Percentiles rank a stretch among this genome's conserved stretches.
These are phyloP conservation scores for Laburnicola sp. DNA, from an alignment of 2,329 filamentous ascomycete genomes.

Conservation along the genomic window DNA sequence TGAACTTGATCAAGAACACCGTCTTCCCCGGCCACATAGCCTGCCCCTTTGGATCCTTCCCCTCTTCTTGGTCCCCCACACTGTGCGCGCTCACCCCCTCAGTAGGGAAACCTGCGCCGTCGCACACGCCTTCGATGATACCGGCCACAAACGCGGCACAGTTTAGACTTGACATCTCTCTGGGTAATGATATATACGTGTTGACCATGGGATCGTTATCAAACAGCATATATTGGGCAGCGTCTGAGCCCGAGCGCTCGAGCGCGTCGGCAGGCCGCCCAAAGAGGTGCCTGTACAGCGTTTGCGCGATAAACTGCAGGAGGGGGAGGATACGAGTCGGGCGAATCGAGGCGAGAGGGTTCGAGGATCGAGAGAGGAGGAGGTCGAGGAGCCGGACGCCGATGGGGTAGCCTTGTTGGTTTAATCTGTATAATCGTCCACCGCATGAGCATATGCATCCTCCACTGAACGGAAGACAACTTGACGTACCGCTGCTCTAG, in stretches of 20 bases:
- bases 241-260: constrained; percentile 82
- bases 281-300: constrained; percentile 91
- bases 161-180: constrained; percentile 95
- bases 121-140: constrained; percentile 92
- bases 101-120: constrained; percentile 86
- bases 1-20: constrained; percentile 92
- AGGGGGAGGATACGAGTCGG: constrained; percentile 88
- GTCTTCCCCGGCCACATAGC: constrained; percentile 93
- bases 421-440: constrained; percentile 72
- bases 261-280: constrained; percentile 86
- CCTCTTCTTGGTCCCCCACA: constrained; percentile 55
- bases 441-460: no score
- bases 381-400: constrained; percentile 94
- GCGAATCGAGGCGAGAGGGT: constrained; percentile 57
- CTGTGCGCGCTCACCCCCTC: constrained; percentile 83
- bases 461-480: background rate
- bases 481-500: constrained; percentile 77
- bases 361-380: constrained; percentile 70
- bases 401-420: constrained; percentile 88
- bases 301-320: constrained; percentile 92
- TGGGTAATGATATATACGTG: constrained; percentile 87
- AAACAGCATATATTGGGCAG: constrained; percentile 98
- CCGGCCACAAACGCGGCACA: constrained; percentile 95
- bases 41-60: constrained; percentile 59
- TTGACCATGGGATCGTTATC: constrained; percentile 98